Percentiles rank a stretch among this genome's conserved stretches.
Conservation (phyloP, 768 basidiomycete genomes). For the Calvatia gigantea region DNA sequence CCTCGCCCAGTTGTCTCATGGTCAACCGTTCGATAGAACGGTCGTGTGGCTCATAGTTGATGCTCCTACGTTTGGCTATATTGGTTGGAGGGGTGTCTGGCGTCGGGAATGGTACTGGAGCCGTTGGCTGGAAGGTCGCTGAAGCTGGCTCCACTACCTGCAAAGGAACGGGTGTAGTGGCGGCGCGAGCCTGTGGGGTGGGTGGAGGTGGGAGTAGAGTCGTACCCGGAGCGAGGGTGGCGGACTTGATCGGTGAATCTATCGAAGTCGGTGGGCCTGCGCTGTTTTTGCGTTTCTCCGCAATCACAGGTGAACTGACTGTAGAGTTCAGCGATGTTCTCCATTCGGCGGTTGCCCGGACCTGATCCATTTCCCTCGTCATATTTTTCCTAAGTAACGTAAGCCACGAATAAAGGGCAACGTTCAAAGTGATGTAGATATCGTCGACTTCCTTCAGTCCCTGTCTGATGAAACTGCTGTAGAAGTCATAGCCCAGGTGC, state of each 20-base stretch:
- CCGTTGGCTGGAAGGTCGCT: neutral
- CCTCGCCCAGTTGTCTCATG: conserved; percentile 83
- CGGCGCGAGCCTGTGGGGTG: conserved; percentile 20
- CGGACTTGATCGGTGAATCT: conserved; percentile 25
- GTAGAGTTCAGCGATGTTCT: conserved; percentile 35
- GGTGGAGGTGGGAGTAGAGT: conserved; percentile 20
- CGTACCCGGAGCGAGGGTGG: conserved; percentile 21
- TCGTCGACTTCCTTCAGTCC: conserved; percentile 60
- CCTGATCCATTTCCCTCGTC: conserved; percentile 75
- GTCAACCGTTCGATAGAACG: conserved; percentile 76
- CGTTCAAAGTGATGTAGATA: conserved; percentile 84
- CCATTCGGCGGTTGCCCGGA: conserved; percentile 53
- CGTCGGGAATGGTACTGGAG: conserved; percentile 7
- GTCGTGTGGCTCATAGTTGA: conserved; percentile 53
- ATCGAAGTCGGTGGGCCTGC: conserved; percentile 32
- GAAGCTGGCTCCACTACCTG: neutral
- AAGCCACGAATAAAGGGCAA: conserved; percentile 79
- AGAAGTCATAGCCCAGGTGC: conserved; percentile 64
- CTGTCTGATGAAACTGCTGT: conserved; percentile 61
- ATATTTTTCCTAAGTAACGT: conserved; percentile 74
- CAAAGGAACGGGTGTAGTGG: conserved; percentile 14
- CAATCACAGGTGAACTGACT: conserved; percentile 22
- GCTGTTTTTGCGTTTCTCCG: conserved; percentile 27
- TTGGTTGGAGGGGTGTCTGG: conserved; percentile 3
- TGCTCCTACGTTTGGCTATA: conserved; percentile 21